Evolutionary conservation across 179 eudicot genomes (phyloP).

Genomic region (Vitellaria paradoxa): DNA sequence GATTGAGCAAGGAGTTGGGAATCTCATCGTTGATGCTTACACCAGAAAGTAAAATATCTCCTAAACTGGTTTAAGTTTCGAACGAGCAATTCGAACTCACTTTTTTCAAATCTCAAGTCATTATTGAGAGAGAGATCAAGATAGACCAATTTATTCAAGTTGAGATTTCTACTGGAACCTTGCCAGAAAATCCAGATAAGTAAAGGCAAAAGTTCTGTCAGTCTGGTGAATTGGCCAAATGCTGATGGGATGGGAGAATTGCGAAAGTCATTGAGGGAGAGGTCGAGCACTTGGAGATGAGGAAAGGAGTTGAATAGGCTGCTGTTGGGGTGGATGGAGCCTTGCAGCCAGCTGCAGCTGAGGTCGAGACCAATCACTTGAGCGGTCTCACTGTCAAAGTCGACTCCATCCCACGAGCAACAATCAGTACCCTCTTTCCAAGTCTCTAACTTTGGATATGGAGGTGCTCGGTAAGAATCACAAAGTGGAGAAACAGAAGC

Average conservation of each 20-base stretch:
- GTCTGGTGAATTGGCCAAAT: too few species aligned
- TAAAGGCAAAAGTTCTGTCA: too few species aligned
- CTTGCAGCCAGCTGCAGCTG: conserved; percentile 18
- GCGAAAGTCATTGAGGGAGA: conserved; percentile 22
- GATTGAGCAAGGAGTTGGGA: too few species aligned
- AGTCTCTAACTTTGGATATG: too few species aligned
- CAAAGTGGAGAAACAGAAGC: too few species aligned
- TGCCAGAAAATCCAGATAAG: not conserved
- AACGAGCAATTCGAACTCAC: too few species aligned
- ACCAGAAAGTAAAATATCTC: too few species aligned
- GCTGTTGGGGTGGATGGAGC: conserved; percentile 17
- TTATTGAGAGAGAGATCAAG: not conserved
- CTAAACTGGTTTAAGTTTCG: not conserved
- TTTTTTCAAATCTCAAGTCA: too few species aligned
- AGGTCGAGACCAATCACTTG: conserved; percentile 32
- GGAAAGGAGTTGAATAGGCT: conserved; percentile 18
- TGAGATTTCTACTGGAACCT: not conserved
- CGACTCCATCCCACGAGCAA: conserved; percentile 39
- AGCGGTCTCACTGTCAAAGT: conserved; percentile 21
- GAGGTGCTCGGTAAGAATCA: too few species aligned
- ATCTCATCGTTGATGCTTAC: too few species aligned
- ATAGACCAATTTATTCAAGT: not conserved
- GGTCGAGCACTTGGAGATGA: conserved; percentile 27
- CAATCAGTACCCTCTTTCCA: conserved; percentile 16
- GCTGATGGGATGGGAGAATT: too few species aligned